phyloP scores from a whole-genome alignment of 2,329 filamentous ascomycete species.

The Dactylellina leptospora region DNA sequence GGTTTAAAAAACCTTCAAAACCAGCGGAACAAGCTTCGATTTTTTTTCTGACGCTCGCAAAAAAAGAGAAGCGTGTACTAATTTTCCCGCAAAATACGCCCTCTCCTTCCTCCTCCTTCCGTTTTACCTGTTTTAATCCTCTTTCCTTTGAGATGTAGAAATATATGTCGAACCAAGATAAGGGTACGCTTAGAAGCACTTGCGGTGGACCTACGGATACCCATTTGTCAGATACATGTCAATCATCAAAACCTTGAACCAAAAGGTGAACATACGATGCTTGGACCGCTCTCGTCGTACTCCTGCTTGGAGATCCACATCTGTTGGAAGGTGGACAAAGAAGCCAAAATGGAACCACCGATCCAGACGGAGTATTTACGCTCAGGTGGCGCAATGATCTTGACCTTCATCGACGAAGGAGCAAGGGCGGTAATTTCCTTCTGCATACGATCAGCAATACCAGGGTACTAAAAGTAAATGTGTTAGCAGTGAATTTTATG shows the following conservation, averaged over 20 bases:
- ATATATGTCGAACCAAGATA: conserved; percentile 53
- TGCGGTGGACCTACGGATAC: conserved; percentile 56
- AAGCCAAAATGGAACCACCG: conserved; percentile 99
- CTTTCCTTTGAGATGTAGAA: conserved; percentile 55
- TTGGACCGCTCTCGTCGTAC: conserved; percentile 99
- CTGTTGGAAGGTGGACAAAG: conserved; percentile 99
- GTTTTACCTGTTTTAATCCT: conserved; percentile 28
- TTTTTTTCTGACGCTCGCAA: conserved; percentile 37
- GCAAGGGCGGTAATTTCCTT: conserved; percentile 99
- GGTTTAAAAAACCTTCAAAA: conserved; percentile 33
- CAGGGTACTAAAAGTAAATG: conserved; percentile 78
- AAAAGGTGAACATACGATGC: conserved; percentile 99
- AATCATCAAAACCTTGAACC: conserved; percentile 67
- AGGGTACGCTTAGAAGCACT: conserved; percentile 58
- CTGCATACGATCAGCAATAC: conserved; percentile 99
- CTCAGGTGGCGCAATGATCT: conserved; percentile 99
- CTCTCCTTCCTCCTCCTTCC: conserved; percentile 22
- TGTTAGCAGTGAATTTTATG: conserved; percentile 12
- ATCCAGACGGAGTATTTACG: conserved; percentile 99
- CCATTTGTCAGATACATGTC: conserved; percentile 16
- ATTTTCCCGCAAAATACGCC: conserved; percentile 25
- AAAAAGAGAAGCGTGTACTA: conserved; percentile 21
- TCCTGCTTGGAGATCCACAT: conserved; percentile 99
- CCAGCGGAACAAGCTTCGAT: conserved; percentile 34
- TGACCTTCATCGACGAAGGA: conserved; percentile 99